A percentile compares a stretch with the other conserved stretches of the same genome.
phyloP scores from a whole-genome alignment of 331 rosid genomes.

The Pyrus hybrid region DNA sequence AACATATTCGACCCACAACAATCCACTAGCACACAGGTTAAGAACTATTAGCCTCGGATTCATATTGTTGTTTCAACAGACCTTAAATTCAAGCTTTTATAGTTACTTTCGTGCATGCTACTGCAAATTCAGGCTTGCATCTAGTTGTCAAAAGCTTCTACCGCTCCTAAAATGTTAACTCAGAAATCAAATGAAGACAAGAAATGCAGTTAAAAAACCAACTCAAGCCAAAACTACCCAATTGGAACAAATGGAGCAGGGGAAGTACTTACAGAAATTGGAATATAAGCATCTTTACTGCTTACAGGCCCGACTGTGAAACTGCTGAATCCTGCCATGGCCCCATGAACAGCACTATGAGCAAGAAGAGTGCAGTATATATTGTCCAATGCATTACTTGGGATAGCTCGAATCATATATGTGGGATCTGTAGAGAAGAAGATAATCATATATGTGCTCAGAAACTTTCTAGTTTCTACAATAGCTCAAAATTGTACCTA shows the following conservation, averaged over 20 bases:
- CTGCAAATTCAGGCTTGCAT: neutral
- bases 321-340: constrained; percentile 94
- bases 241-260: constrained; percentile 6
- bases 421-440: constrained; percentile 68
- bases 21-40: neutral
- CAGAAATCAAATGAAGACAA: neutral
- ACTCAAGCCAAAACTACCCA: neutral
- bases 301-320: constrained; percentile 90
- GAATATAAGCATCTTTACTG: constrained; percentile 81
- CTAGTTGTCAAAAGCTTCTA: neutral
- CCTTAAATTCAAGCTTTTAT: neutral
- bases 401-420: constrained; percentile 98
- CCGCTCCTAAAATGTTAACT: neutral
- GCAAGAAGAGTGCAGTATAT: constrained; percentile 96
- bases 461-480: neutral
- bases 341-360: constrained; percentile 90
- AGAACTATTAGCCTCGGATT: neutral
- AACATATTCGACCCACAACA: neutral
- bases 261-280: constrained; percentile 67
- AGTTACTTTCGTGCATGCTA: neutral
- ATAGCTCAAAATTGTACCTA: constrained; percentile 44
- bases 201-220: neutral
- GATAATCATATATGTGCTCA: neutral
- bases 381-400: constrained; percentile 94
- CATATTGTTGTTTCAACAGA: neutral